These are phyloP conservation scores for Xylariaceae sp. DNA, from an alignment of 2,329 filamentous ascomycete species.

Conservation along the genomic window DNA sequence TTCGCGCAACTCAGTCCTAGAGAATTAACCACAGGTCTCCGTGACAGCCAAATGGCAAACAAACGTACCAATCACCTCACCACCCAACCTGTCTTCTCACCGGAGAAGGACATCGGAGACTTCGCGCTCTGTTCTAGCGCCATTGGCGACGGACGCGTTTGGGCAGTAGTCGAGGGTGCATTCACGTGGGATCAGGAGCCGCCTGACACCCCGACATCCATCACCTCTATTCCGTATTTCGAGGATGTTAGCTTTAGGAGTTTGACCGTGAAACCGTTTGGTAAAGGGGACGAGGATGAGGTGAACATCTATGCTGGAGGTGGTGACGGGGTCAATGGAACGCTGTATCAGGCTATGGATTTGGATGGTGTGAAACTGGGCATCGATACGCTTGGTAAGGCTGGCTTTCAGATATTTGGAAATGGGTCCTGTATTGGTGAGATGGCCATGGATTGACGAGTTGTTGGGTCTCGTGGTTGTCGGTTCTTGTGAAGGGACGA, in stretches of 20 bases:
- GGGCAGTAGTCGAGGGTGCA: conserved; percentile 3
- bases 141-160: not conserved
- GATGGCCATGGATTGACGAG: not conserved
- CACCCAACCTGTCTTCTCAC: not conserved
- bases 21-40: not conserved
- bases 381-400: not conserved
- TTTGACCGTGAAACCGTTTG: not conserved
- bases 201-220: not conserved
- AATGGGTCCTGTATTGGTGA: not conserved
- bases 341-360: too few species aligned
- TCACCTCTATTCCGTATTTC: not conserved
- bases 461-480: not conserved
- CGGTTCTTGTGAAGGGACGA: too few species aligned
- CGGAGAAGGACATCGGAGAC: not conserved
- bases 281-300: not conserved
- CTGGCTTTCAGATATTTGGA: not conserved
- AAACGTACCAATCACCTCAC: not conserved
- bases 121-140: not conserved
- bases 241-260: conserved; percentile 1
- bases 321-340: too few species aligned
- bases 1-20: not conserved
- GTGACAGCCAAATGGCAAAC: not conserved
- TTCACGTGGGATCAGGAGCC: not conserved
- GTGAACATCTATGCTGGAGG: not conserved
- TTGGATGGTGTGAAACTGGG: not conserved